Conservation (phyloP, 2,329 filamentous ascomycete species). For the Macroventuria anomochaeta region DNA sequence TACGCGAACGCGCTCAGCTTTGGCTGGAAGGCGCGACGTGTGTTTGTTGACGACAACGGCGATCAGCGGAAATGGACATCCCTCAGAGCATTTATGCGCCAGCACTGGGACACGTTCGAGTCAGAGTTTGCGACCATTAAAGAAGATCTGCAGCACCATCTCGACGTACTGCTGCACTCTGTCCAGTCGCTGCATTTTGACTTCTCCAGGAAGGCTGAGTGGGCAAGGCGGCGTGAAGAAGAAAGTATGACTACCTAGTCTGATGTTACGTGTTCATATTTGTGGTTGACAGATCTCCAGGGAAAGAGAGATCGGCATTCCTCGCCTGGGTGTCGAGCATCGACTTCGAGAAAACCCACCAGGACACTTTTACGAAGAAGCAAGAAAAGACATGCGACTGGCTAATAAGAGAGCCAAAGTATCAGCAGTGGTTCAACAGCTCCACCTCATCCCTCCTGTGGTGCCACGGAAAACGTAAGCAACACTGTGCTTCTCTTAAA, state of each 20-base stretch:
- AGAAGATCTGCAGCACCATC: conserved; percentile 21
- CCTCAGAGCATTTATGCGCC: conserved; percentile 22
- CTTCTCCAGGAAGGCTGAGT: conserved; percentile 8
- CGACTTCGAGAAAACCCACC: conserved; percentile 29
- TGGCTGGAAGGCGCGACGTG: conserved; percentile 23
- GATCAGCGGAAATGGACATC: conserved; percentile 21
- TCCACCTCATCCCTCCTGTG: conserved; percentile 23
- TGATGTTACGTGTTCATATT: too few species aligned
- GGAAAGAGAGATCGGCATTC: conserved; percentile 24
- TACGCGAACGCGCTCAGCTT: conserved; percentile 29
- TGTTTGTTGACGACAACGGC: conserved; percentile 23
- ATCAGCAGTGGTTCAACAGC: conserved; percentile 22
- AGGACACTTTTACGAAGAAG: conserved; percentile 25
- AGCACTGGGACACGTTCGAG: conserved; percentile 35
- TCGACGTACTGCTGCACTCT: conserved; percentile 23
- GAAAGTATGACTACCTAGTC: not conserved
- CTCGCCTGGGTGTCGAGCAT: conserved; percentile 28
- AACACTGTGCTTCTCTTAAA: not conserved
- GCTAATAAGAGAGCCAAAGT: conserved; percentile 21
- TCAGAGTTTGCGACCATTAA: conserved; percentile 23
- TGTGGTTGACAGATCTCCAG: not conserved
- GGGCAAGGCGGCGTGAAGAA: not conserved
- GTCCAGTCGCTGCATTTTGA: conserved; percentile 21
- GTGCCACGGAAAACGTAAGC: conserved; percentile 32
- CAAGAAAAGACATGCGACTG: conserved; percentile 27